phyloP scores from a whole-genome alignment of 108 stramenopile genomes.

The Nannochloropsis oceanica region DNA sequence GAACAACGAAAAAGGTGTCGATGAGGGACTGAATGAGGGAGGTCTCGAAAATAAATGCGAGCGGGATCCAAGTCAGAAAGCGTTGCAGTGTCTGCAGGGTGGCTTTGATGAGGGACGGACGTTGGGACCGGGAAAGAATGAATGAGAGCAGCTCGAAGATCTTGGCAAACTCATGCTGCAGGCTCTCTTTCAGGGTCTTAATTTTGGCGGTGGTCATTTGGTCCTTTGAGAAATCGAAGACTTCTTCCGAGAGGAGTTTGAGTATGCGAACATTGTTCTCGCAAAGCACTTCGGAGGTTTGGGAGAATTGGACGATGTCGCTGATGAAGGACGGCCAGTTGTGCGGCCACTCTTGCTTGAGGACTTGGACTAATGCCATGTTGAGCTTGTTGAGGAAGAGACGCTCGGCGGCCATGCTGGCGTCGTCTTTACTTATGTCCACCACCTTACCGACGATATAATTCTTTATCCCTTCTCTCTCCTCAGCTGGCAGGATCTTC shows the following conservation, averaged over 20 bases:
- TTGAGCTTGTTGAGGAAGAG: conserved; percentile 54
- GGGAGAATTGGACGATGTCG: conserved; percentile 62
- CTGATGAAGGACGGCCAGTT: conserved; percentile 97
- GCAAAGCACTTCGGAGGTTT: conserved; percentile 76
- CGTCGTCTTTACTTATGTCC: conserved; percentile 16
- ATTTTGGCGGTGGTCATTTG: conserved; percentile 8
- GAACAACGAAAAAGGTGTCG: conserved; percentile 68
- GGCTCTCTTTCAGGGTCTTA: conserved; percentile 38
- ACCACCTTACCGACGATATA: conserved; percentile 93
- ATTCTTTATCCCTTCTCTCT: conserved; percentile 90
- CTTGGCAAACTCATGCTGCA: conserved; percentile 66
- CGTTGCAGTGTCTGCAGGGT: conserved; percentile 86
- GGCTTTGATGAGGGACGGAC: conserved; percentile 60
- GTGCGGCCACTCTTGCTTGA: conserved; percentile 99
- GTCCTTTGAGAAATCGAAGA: conserved; percentile 2
- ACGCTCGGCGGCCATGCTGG: conserved; percentile 3
- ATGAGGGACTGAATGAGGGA: conserved; percentile 45
- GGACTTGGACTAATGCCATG: conserved; percentile 84
- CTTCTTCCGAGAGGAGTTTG: conserved; percentile 90
- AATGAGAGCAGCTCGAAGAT: conserved; percentile 94
- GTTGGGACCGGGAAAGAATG: conserved; percentile 68
- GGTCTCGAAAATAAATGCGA: conserved; percentile 93
- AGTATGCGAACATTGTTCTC: conserved; percentile 99
- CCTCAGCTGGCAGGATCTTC: conserved; percentile 44
- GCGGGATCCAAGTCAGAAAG: conserved; percentile 95